Evolutionary conservation across 257 asterid species (phyloP).

Genomic region (Euphrasia confusa): DNA sequence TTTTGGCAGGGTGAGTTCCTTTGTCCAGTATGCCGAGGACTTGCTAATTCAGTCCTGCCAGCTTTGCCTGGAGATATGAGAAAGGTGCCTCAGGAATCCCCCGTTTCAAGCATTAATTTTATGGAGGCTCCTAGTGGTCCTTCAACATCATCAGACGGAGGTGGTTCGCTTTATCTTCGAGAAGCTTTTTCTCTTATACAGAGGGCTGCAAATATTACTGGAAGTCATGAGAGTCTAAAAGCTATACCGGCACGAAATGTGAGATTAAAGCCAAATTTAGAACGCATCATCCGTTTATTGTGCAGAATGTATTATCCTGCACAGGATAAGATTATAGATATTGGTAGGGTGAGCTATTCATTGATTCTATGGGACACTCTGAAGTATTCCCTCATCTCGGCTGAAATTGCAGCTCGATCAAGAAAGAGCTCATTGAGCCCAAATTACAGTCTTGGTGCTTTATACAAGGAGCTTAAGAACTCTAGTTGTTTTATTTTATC

Average conservation of each 20-base stretch:
- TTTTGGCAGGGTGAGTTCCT: constrained; percentile 88
- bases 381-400: constrained; percentile 73
- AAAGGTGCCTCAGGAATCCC: constrained; percentile 32
- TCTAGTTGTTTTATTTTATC: constrained; percentile 79
- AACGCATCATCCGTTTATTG: constrained; percentile 50
- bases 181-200: constrained; percentile 58
- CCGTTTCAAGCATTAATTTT: constrained; percentile 26
- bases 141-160: constrained; percentile 31
- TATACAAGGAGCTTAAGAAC: constrained; percentile 71
- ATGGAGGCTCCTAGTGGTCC: constrained; percentile 29
- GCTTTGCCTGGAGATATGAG: constrained; percentile 44
- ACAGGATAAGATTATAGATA: constrained; percentile 53
- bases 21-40: constrained; percentile 97
- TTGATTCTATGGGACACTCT: constrained; percentile 85
- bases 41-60: constrained; percentile 84
- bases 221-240: constrained; percentile 43
- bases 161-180: constrained; percentile 39
- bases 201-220: constrained; percentile 54
- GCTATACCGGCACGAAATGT: constrained; percentile 47
- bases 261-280: constrained; percentile 50
- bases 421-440: constrained; percentile 62
- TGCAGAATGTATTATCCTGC: constrained; percentile 70
- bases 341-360: constrained; percentile 63
- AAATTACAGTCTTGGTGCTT: constrained; percentile 48
- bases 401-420: constrained; percentile 86